Percentiles rank a stretch among this genome's conserved stretches.
phyloP scores from a whole-genome alignment of 2,329 filamentous ascomycete species.

The Arachnomyces sp. region DNA sequence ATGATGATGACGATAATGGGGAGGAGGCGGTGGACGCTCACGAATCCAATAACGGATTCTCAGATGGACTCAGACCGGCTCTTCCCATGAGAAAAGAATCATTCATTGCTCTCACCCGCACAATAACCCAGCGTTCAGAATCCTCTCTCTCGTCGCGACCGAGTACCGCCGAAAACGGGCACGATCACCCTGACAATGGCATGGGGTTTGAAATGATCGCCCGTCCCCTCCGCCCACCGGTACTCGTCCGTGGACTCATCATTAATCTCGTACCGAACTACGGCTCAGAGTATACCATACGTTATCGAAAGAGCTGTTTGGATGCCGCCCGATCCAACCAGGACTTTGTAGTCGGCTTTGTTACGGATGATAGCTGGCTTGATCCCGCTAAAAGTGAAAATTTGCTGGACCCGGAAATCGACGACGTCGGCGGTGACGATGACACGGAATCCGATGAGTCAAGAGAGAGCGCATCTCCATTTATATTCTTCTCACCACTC shows the following conservation, averaged over 20 bases:
- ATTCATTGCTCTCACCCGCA: conserved; percentile 35
- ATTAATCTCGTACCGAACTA: conserved; percentile 27
- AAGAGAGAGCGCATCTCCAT: conserved; percentile 7
- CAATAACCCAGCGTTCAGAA: conserved; percentile 30
- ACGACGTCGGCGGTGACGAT: conserved; percentile 10
- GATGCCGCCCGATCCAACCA: conserved; percentile 31
- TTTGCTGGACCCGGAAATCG: conserved; percentile 16
- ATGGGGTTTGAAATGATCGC: conserved; percentile 7
- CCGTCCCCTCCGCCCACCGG: conserved; percentile 21
- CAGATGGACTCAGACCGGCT: neutral
- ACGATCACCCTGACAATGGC: conserved; percentile 6
- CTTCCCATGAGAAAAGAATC: conserved; percentile 27
- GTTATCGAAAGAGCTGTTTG: conserved; percentile 28
- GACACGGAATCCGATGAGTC: conserved; percentile 1
- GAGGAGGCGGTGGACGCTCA: conserved; percentile 15
- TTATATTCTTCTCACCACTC: conserved; percentile 22
- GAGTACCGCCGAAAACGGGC: conserved; percentile 3
- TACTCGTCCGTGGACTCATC: conserved; percentile 28
- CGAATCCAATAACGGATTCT: conserved; percentile 12
- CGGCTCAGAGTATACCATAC: conserved; percentile 24
- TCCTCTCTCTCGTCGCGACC: conserved; percentile 15
- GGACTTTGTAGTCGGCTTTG: conserved; percentile 33
- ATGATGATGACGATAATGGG: conserved; percentile 5
- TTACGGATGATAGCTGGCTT: conserved; percentile 29
- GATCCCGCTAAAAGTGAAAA: conserved; percentile 21